Evolutionary conservation across 2,329 filamentous ascomycete genomes (phyloP).

Genomic region (Zalaria obscura): DNA sequence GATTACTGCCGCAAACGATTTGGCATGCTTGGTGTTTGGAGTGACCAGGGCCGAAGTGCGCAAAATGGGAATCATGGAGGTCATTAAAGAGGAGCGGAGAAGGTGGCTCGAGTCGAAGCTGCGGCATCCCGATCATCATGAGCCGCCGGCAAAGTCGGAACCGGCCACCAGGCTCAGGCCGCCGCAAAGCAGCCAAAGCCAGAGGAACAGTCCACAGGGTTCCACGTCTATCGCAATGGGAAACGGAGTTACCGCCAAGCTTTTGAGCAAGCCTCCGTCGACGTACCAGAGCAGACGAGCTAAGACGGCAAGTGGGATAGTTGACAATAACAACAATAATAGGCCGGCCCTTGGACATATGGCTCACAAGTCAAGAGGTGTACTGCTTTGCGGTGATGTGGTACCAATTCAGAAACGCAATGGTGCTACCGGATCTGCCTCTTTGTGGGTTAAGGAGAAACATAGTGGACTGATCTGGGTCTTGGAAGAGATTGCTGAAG

Average conservation of each 20-base stretch:
- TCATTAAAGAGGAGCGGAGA: conserved; percentile 78
- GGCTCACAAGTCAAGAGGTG: conserved; percentile 67
- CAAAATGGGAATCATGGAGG: conserved; percentile 87
- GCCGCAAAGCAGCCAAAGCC: conserved; percentile 10
- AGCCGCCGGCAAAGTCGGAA: not conserved
- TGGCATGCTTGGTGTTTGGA: conserved; percentile 96
- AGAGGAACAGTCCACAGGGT: conserved; percentile 15
- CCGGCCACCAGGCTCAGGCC: conserved; percentile 16
- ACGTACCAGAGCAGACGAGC: conserved; percentile 41
- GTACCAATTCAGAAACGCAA: conserved; percentile 95
- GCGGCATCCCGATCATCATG: conserved; percentile 38
- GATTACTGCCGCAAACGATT: conserved; percentile 87
- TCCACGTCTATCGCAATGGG: conserved; percentile 42
- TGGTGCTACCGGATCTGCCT: conserved; percentile 79
- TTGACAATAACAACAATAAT: conserved; percentile 27
- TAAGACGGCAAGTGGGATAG: conserved; percentile 48
- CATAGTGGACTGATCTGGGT: conserved; percentile 91
- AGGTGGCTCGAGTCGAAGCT: conserved; percentile 84
- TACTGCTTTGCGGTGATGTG: conserved; percentile 91
- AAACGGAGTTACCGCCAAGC: conserved; percentile 72
- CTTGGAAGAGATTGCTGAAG: conserved; percentile 91
- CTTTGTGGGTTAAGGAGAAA: conserved; percentile 98
- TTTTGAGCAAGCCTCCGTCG: conserved; percentile 69
- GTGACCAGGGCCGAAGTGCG: conserved; percentile 91
- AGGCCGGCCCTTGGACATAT: conserved; percentile 46